Percentiles rank a stretch among this genome's conserved stretches.
Evolutionary conservation across 2,329 filamentous ascomycete genomes (phyloP).

Genomic region (Cladobotryum mycophilum): DNA sequence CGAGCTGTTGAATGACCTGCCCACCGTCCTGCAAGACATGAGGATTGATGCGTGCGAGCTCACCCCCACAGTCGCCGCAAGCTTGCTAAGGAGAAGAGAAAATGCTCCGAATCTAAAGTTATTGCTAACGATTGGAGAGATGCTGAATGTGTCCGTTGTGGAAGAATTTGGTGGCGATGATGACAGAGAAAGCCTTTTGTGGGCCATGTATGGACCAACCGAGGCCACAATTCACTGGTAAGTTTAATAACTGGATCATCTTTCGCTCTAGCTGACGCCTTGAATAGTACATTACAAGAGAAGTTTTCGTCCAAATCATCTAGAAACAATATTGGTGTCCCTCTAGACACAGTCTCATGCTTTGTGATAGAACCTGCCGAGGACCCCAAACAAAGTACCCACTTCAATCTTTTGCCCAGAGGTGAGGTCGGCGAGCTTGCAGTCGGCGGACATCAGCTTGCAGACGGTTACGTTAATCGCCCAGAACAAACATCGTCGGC

Average conservation of each 20-base stretch:
- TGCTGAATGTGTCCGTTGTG: slow-evolving; percentile 74
- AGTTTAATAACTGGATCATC: slow-evolving; percentile 13
- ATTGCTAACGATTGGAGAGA: slow-evolving; percentile 85
- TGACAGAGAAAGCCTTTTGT: slow-evolving; percentile 57
- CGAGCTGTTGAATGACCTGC: slow-evolving; percentile 69
- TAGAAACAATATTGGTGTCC: slow-evolving; percentile 66
- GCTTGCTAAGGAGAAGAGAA: slow-evolving; percentile 61
- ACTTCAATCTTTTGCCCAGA: slow-evolving; percentile 50
- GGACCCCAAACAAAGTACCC: slow-evolving; percentile 13
- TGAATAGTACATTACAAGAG: slow-evolving; percentile 59
- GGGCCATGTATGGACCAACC: slow-evolving; percentile 92
- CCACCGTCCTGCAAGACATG: slow-evolving; percentile 56
- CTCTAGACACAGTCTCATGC: slow-evolving; percentile 74
- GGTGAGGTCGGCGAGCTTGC: slow-evolving; percentile 74
- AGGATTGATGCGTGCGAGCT: slow-evolving; percentile 79
- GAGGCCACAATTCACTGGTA: slow-evolving; percentile 84
- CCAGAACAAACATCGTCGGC: slow-evolving; percentile 64
- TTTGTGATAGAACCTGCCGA: slow-evolving; percentile 55
- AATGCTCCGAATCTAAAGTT: slow-evolving; percentile 63
- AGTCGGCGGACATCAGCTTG: slow-evolving; percentile 73
- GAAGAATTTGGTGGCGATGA: slow-evolving; percentile 66
- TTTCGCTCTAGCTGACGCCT: slow-evolving; percentile 7
- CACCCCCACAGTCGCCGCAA: slow-evolving; percentile 80
- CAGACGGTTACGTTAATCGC: slow-evolving; percentile 75
- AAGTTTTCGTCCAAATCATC: slow-evolving; percentile 50